Evolutionary conservation across 2,329 filamentous ascomycete species (phyloP), one percentile per base, ranked within the genome.

Genomic region (Hymenoscyphus repandus): DNA sequence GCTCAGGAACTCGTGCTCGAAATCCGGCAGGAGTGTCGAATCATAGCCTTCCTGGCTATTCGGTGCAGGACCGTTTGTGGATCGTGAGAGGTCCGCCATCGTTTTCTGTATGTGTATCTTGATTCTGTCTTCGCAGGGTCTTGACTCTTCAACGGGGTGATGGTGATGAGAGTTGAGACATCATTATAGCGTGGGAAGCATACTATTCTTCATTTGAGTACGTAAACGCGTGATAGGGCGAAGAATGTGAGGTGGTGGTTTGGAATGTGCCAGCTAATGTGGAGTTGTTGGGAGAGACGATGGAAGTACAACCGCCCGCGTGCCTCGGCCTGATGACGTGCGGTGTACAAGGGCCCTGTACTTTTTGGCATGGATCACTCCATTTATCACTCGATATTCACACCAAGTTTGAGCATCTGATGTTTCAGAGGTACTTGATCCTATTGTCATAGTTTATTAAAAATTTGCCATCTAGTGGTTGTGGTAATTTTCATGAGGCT

Each of bases 1-100:
- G 40, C 79, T 70, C 60, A 95, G 75, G 66, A 96, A 96, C 50
- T 93, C 83, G 62, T 78, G 77, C 66, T 91, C 79, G 68, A 77
- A 82, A 68, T 96, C 90, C n/a, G 90, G 91, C 17, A 96, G 77
- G 34, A 72, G 73, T 13, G 76, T 76, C 54, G 78, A 74, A 68
- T 93, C 86, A 70, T 86, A 90, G 41, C 78, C 80, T 57, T 84
- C 75, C 37, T 73, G 82, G 59, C 82, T 82, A 43, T 71, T 70
- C 32, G 75, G 84, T 58, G 82, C 81, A 36, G 73, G 74, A 27
- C 74, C 75, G 56, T 78, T 73, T 42, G 72, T 76, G 41, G 64
- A 64, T 60, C 59, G 57, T 27, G 52, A 45, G 20, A 64, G 41
- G 47, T 67, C 65, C 42, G 65, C 65, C 65, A 68, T 68, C 40